Base-by-base conservation (phyloP, 2,329 filamentous ascomycete species). In the Colletotrichum sp. region DNA sequence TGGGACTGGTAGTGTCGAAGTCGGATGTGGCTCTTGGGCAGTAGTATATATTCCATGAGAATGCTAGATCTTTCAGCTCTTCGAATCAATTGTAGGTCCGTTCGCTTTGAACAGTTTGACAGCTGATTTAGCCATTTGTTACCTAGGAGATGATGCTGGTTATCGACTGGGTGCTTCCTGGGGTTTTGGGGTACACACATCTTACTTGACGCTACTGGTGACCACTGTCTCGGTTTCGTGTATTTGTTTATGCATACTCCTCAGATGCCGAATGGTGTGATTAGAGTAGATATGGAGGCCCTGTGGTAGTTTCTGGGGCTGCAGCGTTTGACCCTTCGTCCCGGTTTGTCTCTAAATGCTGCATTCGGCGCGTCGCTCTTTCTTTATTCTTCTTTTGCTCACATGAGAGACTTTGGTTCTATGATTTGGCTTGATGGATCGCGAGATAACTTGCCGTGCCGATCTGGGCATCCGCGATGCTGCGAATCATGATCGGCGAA, bases 391-490 rank as follows among this genome's bases (percentile, higher is more conserved):
- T n/a, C 32, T 34, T 34, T 3, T 34, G 15, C 32, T 34, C 32
- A 34, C 13, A 34, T 13, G 15, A 2, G 6, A 34, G 32, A 34
- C 13, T 34, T 34, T 15, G 2, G 32, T 13, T 34, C 32, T 15
- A 12, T 2, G 32, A 32, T 32, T 2, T 38, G 36, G 36, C 2
- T 38, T 38, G 16, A 38, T 38, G 18, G 36, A 38, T 18, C 5
- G 5, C 36, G 36, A 4, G 36, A 4, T 4, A 38, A 38, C 4
- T 38, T 38, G 0, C 15, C 15, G 36, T 38, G 0, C 8, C 2
- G 0, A 38, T 18, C 36, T 38, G 1, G 1, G 15, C 34, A 38
- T 38, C 34, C 34, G 34, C 34, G 1, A 16, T 1, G 1, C 0
- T 38, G 36, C 36, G 36, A 1, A 18, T 5, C 36, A 38, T 38